Percentiles rank a stretch among this genome's conserved stretches.
Evolutionary conservation across 495 filamentous ascomycete genomes (phyloP).

Genomic region (Tuber borchii): DNA sequence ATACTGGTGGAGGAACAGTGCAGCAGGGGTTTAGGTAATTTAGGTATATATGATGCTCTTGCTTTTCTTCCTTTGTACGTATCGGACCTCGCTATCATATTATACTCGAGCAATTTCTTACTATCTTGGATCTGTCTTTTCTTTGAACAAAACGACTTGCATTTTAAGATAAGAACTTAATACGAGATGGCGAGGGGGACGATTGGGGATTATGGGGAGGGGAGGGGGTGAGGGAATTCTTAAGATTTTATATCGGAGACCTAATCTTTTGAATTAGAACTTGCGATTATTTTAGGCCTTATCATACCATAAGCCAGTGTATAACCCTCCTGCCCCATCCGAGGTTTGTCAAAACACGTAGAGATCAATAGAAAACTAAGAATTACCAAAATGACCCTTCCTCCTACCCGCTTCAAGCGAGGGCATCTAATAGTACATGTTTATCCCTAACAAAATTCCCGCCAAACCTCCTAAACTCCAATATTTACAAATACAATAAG

Average conservation of each 20-base stretch:
- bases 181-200: background rate
- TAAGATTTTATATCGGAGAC: background rate
- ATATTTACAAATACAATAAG: background rate
- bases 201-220: background rate
- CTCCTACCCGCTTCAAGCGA: background rate
- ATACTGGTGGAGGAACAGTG: too few species aligned
- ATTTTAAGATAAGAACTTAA: background rate
- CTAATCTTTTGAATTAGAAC: background rate
- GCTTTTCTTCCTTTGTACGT: too few species aligned
- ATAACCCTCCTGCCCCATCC: background rate
- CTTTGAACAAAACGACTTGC: too few species aligned
- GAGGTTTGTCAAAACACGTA: background rate
- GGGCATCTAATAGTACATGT: background rate
- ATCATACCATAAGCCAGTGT: background rate
- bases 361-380: background rate
- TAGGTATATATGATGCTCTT: too few species aligned
- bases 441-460: background rate
- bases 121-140: too few species aligned
- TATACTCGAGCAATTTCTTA: too few species aligned
- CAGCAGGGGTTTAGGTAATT: too few species aligned
- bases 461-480: background rate
- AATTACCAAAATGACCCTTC: background rate
- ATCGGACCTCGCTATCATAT: too few species aligned
- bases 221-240: background rate
- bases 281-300: background rate